phyloP scores from a whole-genome alignment of 2,329 filamentous ascomycete species.

The Ophiocordyceps camponoti-saundersi region DNA sequence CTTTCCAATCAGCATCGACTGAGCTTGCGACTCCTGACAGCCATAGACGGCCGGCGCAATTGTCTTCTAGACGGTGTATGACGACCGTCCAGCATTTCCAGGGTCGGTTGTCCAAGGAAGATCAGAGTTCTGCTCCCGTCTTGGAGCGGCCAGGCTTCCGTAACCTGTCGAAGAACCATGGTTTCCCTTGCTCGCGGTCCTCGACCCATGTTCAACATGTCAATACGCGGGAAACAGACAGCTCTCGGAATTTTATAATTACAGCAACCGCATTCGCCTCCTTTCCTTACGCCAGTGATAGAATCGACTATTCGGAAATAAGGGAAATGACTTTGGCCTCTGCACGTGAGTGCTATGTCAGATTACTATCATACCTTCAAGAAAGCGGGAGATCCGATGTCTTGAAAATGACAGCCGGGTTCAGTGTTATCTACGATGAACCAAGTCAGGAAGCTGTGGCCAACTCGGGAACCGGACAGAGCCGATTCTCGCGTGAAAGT shows the following conservation, averaged over 20 bases:
- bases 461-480: neutral
- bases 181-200: no score
- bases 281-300: no score
- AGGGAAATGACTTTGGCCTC: conserved; percentile 51
- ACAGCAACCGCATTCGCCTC: neutral
- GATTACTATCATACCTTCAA: conserved; percentile 49
- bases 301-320: conserved; percentile 24
- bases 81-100: no score
- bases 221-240: neutral
- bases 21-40: neutral
- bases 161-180: no score
- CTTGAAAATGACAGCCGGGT: conserved; percentile 11
- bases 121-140: no score
- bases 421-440: conserved; percentile 7
- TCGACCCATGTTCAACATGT: no score
- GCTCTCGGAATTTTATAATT: neutral
- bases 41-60: neutral
- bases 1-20: neutral
- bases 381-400: conserved; percentile 34
- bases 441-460: neutral
- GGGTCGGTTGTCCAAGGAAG: no score
- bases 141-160: no score
- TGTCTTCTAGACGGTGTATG: no score
- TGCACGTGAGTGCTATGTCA: conserved; percentile 58
- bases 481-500: no score